A percentile compares a stretch with the other conserved stretches of the same genome.
phyloP scores from a whole-genome alignment of 345 rosid genomes.

The Physaria fendleri region DNA sequence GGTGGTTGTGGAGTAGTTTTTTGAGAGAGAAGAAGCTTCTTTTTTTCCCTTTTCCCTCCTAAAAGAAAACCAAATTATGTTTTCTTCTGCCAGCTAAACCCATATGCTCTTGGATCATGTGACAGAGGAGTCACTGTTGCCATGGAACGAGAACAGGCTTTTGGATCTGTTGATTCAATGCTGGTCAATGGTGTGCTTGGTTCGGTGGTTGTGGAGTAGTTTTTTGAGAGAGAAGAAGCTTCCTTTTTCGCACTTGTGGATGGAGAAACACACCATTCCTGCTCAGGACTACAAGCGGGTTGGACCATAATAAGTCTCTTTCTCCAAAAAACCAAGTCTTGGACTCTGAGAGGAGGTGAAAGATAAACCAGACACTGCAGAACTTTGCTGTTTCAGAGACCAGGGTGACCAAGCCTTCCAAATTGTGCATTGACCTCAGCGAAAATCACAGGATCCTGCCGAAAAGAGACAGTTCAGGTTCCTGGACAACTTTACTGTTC shows the following conservation, averaged over 20 bases:
- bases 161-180: constrained; percentile 82
- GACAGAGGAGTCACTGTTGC: constrained; percentile 94
- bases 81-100: too few relatives aligned
- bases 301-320: constrained; percentile 29
- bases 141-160: constrained; percentile 69
- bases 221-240: constrained; percentile 90
- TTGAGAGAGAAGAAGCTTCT: constrained; percentile 96
- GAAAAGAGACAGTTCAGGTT: not conserved
- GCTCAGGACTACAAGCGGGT: constrained; percentile 97
- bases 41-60: too few relatives aligned
- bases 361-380: not conserved
- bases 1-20: constrained; percentile 68
- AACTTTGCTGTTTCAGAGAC: not conserved
- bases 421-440: not conserved
- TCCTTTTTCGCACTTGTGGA: constrained; percentile 91
- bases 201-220: constrained; percentile 76
- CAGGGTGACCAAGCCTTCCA: not conserved
- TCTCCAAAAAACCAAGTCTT: not conserved
- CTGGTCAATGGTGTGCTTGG: constrained; percentile 73
- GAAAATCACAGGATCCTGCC: not conserved
- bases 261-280: constrained; percentile 89
- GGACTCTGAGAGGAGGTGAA: not conserved
- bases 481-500: not conserved
- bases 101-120: too few relatives aligned
- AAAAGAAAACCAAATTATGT: too few relatives aligned